Evolutionary conservation across 2,329 filamentous ascomycete genomes (phyloP), one percentile per base, ranked within the genome.

Genomic region (Colletotrichum spinosum): DNA sequence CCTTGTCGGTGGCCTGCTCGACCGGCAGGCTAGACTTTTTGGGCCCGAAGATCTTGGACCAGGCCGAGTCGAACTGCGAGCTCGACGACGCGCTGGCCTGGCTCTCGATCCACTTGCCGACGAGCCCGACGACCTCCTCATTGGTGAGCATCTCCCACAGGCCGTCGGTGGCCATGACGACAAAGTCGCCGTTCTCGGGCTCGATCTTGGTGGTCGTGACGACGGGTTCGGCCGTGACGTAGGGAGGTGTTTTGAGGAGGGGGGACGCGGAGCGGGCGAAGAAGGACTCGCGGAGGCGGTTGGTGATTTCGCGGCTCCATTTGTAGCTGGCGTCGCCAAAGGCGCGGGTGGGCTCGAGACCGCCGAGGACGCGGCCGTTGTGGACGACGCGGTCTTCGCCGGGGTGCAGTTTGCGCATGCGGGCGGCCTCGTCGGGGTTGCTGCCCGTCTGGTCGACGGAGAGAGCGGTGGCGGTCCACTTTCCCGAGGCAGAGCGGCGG

Each of bases 131-230:
- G 1, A 97, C 96, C 81, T 99, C 96, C 75, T 99, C 96, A 73
- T 98, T 99, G 52, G 93, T 97, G 67, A 99, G 85, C 96, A 98
- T 98, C 80, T 99, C 96, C 96, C 96, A 99, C 1, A 99, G 85
- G 4, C 96, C 96, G 75, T 99, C 96, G 0, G 96, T 97, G 25
- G 96, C 96, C 84, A 99, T 90, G 67, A 99, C 95, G 11, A 99
- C 84, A 72, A 99, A 99, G 75, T 99, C 96, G 50, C 95, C 94
- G 68, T 92, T 92, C 58, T 93, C 88, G 1, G 96, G 96, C 71
- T 95, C 86, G 56, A 99, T 90, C 77, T 96, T 91, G 50, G 95
- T 98, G 1, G 94, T 97, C 0, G 95, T 98, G 57, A 99, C 88
- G 25, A 98, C 86, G 3, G 96, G 96, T 79, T 99, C 97, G 1